Evolutionary conservation across 352 stramenopile genomes (phyloP), one percentile per base, ranked within the genome.

Genomic region (Globisporangium orthogonon): DNA sequence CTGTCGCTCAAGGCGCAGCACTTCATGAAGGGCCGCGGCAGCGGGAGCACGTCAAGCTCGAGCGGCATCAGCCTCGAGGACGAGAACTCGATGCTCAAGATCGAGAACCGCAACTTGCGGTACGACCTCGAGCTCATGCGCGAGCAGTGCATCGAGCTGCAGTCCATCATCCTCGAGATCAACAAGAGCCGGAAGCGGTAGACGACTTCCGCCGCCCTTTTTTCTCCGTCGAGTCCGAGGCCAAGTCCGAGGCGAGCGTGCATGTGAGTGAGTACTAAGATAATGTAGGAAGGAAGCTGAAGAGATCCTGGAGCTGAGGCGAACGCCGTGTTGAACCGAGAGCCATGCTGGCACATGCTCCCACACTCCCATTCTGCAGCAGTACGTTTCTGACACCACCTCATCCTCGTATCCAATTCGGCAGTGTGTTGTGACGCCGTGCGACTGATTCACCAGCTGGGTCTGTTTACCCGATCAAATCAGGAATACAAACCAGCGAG

Each of bases 171-270:
- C 55, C 74, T 94, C 46, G 83, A 94, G 76, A 94, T 94, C 68
- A 91, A 94, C 79, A 90, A 89, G 70, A 91, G 83, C 61, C 78
- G 83, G 52, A 93, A 93, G 74, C 77, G 83, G 67, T 93, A 84
- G 63, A 62, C 23, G 23, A 23, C 23, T 23, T 23, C 23, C 23
- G 23, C 23, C 23, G 23, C 23, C 23, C 23, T 23, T 23, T 23
- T 23, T 23, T 23, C 23, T 23, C 23, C 23, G 23, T 23, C 23
- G 23, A 23, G 23, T 23, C 23, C 23, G 23, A 37, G 33, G 33
- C 33, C 6, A 37, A 9, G 33, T 23, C 23, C 33, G 4, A 37
- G 33, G 33, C 33, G 33, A 37, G 33, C 31, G 6, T 49, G 44
- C 44, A 49, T 49, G 44, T 49, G 31, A 18, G 31, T 43, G 53